Evolutionary conservation across 2,329 filamentous ascomycete species (phyloP), one percentile per base, ranked within the genome.

Genomic region (Verruconis gallopava): DNA sequence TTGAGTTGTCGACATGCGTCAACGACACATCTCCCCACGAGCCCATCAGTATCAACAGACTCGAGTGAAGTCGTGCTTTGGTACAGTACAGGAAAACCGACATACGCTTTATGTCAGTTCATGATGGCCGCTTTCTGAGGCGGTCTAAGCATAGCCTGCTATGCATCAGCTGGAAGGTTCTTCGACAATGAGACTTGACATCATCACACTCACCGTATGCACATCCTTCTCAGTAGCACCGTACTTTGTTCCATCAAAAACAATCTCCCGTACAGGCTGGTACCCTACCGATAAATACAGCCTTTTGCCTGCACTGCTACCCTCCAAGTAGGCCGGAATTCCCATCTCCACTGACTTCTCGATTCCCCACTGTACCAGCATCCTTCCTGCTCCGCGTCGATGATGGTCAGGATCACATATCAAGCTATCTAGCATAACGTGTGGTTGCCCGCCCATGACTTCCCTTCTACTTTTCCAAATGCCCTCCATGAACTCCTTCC

Each of bases 391-490:
- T 5, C 42, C 42, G 6, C 42, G 11, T 12, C 42, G 22, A 22
- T 44, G 42, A 25, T 40, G 33, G 14, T 41, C 42, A 14, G 42
- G 37, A 18, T 37, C 18, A 9, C 20, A 22, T 9, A 36, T 33
- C 14, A 44, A 28, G 17, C 21, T 42, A 9, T 44, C 42, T n/a
- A 44, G 18, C 5, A 34, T 30, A n/a, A 44, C 37, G 35, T 40
- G 28, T n/a, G 58, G 58, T 44, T 54, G 57, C 3, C 49, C 53
- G 2, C 55, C 55, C 55, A 60, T 58, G 28, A 45, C 56, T 28
- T 57, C 46, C 36, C 42, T 51, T 21, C 58, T 52, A 18, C 48
- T 51, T 9, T 49, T 45, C 20, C 39, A 34, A 39, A 61, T 34
- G 42, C 51, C 55, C 20, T 38, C 40, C 42, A 53, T 49, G 37